These are phyloP conservation scores for Fusarium papillatum DNA, from an alignment of 2,329 filamentous ascomycete genomes.

Conservation along the genomic window DNA sequence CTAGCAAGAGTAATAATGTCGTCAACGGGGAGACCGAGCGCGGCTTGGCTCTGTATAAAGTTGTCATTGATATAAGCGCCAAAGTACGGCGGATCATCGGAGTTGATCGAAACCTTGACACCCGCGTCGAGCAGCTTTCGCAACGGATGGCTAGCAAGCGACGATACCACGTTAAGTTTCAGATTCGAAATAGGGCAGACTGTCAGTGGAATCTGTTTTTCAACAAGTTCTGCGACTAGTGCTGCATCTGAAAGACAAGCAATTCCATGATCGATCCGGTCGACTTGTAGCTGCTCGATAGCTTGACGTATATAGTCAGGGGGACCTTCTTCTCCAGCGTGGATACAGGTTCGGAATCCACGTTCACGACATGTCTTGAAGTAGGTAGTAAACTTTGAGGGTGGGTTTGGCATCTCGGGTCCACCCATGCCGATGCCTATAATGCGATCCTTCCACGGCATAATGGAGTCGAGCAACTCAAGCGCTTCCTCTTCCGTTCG, in stretches of 20 bases:
- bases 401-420: neutral
- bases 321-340: neutral
- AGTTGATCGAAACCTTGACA: neutral
- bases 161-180: neutral
- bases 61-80: neutral
- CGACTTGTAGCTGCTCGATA: neutral
- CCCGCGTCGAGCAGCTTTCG: neutral
- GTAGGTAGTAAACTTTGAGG: neutral
- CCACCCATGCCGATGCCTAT: neutral
- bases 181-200: neutral
- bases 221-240: neutral
- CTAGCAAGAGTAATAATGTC: neutral
- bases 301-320: neutral
- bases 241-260: neutral
- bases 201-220: neutral
- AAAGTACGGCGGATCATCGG: neutral
- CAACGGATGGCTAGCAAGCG: neutral
- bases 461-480: neutral
- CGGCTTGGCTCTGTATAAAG: neutral
- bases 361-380: neutral
- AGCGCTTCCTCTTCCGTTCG: neutral
- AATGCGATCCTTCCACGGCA: neutral
- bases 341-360: neutral
- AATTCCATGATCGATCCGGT: neutral
- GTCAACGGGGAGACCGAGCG: neutral